phyloP scores from a whole-genome alignment of 768 basidiomycete genomes.

The Lentinula edodes region DNA sequence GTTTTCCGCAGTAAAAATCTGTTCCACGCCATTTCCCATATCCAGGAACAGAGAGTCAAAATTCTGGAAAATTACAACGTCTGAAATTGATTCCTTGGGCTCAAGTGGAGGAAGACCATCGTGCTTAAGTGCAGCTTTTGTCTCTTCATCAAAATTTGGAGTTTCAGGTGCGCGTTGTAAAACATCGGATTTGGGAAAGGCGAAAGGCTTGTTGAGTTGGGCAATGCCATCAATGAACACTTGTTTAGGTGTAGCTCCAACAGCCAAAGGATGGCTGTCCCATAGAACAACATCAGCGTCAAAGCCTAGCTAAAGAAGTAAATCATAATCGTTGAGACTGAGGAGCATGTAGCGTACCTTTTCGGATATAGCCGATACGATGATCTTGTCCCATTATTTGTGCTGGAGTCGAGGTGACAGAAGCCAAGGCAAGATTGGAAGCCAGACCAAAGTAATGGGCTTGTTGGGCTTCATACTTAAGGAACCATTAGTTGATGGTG shows the following conservation, averaged over 20 bases:
- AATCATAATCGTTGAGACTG: background rate
- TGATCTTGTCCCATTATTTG: slow-evolving; percentile 67
- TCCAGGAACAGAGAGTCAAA: slow-evolving; percentile 47
- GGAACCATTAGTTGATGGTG: slow-evolving; percentile 7
- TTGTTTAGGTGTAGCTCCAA: slow-evolving; percentile 77
- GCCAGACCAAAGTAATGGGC: slow-evolving; percentile 70
- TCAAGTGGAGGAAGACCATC: slow-evolving; percentile 64
- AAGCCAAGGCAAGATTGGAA: slow-evolving; percentile 57
- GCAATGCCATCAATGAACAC: slow-evolving; percentile 83
- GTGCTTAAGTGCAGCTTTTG: slow-evolving; percentile 44
- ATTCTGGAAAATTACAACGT: slow-evolving; percentile 57
- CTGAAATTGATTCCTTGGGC: slow-evolving; percentile 29
- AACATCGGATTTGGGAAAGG: slow-evolving; percentile 41
- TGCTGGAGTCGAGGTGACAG: slow-evolving; percentile 72
- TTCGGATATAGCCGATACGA: slow-evolving; percentile 65
- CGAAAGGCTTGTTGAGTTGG: slow-evolving; percentile 47
- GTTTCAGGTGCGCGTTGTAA: slow-evolving; percentile 50
- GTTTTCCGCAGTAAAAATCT: slow-evolving; percentile 21
- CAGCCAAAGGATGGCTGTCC: slow-evolving; percentile 71
- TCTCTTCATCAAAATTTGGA: slow-evolving; percentile 59
- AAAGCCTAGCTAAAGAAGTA: slow-evolving; percentile 35
- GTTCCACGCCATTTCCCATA: slow-evolving; percentile 22
- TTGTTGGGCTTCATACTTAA: slow-evolving; percentile 64
- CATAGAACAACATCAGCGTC: slow-evolving; percentile 75
- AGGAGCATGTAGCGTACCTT: slow-evolving; percentile 27